A percentile compares a stretch with the other conserved stretches of the same genome.
Evolutionary conservation across 2,329 filamentous ascomycete genomes (phyloP).

Genomic region (Madurella mycetomatis): DNA sequence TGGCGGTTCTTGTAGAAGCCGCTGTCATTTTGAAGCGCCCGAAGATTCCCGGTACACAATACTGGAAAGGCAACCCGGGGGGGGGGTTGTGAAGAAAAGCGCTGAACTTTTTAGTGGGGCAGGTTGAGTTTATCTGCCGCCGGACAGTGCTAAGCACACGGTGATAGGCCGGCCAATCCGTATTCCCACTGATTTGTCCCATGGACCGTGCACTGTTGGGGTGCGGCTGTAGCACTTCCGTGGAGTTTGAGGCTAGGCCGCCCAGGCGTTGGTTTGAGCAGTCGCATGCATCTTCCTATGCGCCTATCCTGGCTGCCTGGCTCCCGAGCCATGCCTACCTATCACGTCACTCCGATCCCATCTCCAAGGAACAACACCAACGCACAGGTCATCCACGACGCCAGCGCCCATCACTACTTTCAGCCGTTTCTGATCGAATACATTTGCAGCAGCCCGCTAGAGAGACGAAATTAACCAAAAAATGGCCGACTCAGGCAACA

Average conservation of each 20-base stretch:
- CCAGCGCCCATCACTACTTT: background rate
- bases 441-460: background rate
- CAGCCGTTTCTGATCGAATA: background rate
- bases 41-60: background rate
- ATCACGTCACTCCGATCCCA: slow-evolving; percentile 26
- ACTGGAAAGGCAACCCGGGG: background rate
- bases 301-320: too few species aligned
- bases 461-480: slow-evolving; percentile 13
- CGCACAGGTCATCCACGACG: background rate
- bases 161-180: background rate
- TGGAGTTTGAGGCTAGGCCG: background rate
- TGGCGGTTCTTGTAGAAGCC: slow-evolving; percentile 8
- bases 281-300: slow-evolving; percentile 10
- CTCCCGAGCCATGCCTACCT: slow-evolving; percentile 19
- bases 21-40: slow-evolving; percentile 10
- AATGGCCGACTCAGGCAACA: slow-evolving; percentile 67
- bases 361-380: slow-evolving; percentile 14
- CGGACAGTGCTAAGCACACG: background rate
- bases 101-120: slow-evolving; percentile 32
- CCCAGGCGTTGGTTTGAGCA: slow-evolving; percentile 16
- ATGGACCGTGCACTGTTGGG: slow-evolving; percentile 12
- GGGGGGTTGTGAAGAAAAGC: background rate
- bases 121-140: background rate
- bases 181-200: background rate
- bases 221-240: background rate